A percentile compares a stretch with the other conserved stretches of the same genome.
Evolutionary conservation across 2,329 filamentous ascomycete species (phyloP).

Genomic region (Ascochyta fabae): DNA sequence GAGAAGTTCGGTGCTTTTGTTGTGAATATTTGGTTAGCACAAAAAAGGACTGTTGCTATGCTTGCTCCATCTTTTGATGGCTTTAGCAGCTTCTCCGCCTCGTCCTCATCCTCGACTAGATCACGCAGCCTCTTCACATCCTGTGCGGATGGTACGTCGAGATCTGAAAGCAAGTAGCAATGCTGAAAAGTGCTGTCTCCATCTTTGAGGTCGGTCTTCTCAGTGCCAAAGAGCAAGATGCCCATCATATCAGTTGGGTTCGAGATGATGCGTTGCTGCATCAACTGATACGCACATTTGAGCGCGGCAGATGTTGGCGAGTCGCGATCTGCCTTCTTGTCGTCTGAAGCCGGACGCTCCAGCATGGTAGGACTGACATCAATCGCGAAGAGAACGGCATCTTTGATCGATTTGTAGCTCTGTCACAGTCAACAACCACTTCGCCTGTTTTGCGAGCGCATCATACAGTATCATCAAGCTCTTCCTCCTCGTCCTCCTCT

Average conservation of each 20-base stretch:
- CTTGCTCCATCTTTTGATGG: constrained; percentile 73
- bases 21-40: constrained; percentile 95
- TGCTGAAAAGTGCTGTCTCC: constrained; percentile 75
- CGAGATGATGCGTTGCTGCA: constrained; percentile 98
- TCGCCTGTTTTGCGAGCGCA: background rate
- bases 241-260: constrained; percentile 98
- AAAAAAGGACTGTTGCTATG: constrained; percentile 91
- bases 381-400: constrained; percentile 97
- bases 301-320: constrained; percentile 82
- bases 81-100: constrained; percentile 70
- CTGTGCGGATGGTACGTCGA: constrained; percentile 83
- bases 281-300: constrained; percentile 92
- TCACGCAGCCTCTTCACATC: constrained; percentile 82
- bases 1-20: constrained; percentile 94
- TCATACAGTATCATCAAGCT: constrained; percentile 69
- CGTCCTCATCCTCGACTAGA: constrained; percentile 79
- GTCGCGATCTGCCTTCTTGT: constrained; percentile 78
- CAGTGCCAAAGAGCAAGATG: constrained; percentile 87
- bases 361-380: constrained; percentile 91
- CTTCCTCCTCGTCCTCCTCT: constrained; percentile 73
- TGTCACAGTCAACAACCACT: constrained; percentile 24
- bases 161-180: constrained; percentile 88
- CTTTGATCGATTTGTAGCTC: constrained; percentile 91
- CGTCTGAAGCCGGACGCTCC: constrained; percentile 62
- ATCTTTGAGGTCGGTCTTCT: constrained; percentile 64